Evolutionary conservation across 2,329 filamentous ascomycete species (phyloP), one percentile per base, ranked within the genome.

Genomic region (Botrytis aclada): DNA sequence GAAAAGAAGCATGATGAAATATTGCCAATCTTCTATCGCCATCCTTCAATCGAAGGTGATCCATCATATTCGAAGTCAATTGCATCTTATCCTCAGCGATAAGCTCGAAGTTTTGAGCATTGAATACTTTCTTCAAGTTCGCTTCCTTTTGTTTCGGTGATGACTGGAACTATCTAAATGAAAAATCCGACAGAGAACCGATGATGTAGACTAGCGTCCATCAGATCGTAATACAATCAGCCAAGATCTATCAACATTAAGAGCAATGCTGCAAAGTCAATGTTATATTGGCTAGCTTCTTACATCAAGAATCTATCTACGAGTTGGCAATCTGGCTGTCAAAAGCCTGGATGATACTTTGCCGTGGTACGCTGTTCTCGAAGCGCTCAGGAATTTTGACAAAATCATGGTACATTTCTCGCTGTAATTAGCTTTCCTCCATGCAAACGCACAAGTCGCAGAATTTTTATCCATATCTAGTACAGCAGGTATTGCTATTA

Each of bases 31-130:
- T 81, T 0, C 76, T 82, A 69, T 84, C 82, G 29, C 82, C 80
- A 14, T 84, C 80, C 0, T 74, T 79, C 54, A 85, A 67, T 1
- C 79, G 79, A 3, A 85, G 77, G 73, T 85, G 84, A 66, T 84
- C 82, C 0, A 80, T 76, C 5, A 85, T 72, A 60, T 85, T 84
- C 41, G 79, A 77, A 0, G 83, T 85, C 74, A 60, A 75, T 32
- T 34, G 20, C 22, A 75, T 72, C 34, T 69, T 20, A 25, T 70
- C 45, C 12, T 60, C 51, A 43, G 72, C 69, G 18, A 72, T 72
- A 20, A 43, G 60, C 22, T 58, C 62, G 2, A 73, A 10, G 18
- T 71, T 71, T 29, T 41, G 32, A 41, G 34, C 65, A 20, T 70
- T 64, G 34, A 70, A 73, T 25, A 22, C 43, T 22, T 43, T 70